Base-by-base conservation (phyloP, 176 grass and related monocot genomes). In the Oryza glumipatula region DNA sequence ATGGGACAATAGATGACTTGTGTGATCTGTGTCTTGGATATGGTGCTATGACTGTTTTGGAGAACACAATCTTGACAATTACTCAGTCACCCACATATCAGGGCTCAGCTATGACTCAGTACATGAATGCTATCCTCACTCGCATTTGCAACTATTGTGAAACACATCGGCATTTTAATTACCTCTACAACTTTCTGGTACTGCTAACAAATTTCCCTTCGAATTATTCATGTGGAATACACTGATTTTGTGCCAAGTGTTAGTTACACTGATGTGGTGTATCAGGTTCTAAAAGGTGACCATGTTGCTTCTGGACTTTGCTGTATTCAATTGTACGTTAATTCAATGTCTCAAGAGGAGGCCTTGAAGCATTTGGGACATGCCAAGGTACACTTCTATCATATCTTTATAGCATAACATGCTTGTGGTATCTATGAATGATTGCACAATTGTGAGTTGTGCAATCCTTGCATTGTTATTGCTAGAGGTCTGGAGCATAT, bases 161-260 rank as follows among this genome's bases (percentile, higher is more conserved):
- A 93, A 94, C 82, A 77, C 96, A 98, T 85, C 89, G 91, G 26
- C 89, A 98, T 93, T 98, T 95, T 89, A 98, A 98, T 87, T 98
- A 95, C 84, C 88, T 98, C 70, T 95, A 95, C 83, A 89, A 92
- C 56, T 98, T 98, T 90, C 87, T 98, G 96, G 95, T 98, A 98
- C 41, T 79, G 16, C 49, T 16, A 79, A 30, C n/a, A 77, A 69
- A 69, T 79, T 45, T 49, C 23, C 12, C 64, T 69, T 78, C 82
- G 39, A 17, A 67, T 68, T 48, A 72, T 48, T 82, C 46, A 22
- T 74, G 78, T 77, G 44, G 21, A 82, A 51, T 82, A 41, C 10
- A 43, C 38, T 72, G 39, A 24, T 74, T 84, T 82, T n/a, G 9
- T 48, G 23, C 45, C 23, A 85, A 64, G 70, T 89, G 76, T 74